Conservation (phyloP, 2,329 filamentous ascomycete species). For the Fusarium sp. region DNA sequence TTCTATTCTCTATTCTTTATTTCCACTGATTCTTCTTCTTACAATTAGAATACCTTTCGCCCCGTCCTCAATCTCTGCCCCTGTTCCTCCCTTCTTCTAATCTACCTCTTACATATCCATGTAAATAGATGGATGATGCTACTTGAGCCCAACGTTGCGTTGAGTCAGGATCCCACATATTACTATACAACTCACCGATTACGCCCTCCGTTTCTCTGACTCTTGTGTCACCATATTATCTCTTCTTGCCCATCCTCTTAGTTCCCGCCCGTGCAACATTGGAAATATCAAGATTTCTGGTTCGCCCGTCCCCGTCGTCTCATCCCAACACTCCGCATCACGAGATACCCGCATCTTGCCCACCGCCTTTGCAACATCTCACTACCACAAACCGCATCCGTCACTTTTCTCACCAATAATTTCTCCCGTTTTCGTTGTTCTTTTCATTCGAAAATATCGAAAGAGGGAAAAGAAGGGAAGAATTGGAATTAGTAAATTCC, state of each 20-base stretch:
- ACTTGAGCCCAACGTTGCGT: conserved; percentile 33
- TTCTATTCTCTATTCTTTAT: conserved; percentile 16
- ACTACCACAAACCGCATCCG: conserved; percentile 30
- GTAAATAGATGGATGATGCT: conserved; percentile 18
- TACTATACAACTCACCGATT: conserved; percentile 17
- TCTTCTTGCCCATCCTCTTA: conserved; percentile 4
- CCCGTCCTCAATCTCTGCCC: conserved; percentile 22
- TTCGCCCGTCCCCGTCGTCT: conserved; percentile 10
- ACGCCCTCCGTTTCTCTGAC: conserved; percentile 22
- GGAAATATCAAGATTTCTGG: background rate
- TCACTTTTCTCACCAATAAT: conserved; percentile 7
- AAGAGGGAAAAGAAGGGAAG: conserved; percentile 38
- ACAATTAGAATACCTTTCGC: conserved; percentile 11
- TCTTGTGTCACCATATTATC: conserved; percentile 18
- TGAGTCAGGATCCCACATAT: conserved; percentile 17
- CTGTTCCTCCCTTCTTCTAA: conserved; percentile 13
- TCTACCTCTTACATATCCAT: conserved; percentile 35
- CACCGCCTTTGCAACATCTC: conserved; percentile 36
- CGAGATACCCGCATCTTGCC: conserved; percentile 35
- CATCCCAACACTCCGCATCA: conserved; percentile 25
- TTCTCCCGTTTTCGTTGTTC: conserved; percentile 3
- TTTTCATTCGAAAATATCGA: background rate
- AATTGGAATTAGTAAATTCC: conserved; percentile 13
- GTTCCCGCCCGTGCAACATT: conserved; percentile 7
- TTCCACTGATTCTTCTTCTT: conserved; percentile 31